Conservation (phyloP, 2,329 filamentous ascomycete genomes). For the Pseudogymnoascus sp. region DNA sequence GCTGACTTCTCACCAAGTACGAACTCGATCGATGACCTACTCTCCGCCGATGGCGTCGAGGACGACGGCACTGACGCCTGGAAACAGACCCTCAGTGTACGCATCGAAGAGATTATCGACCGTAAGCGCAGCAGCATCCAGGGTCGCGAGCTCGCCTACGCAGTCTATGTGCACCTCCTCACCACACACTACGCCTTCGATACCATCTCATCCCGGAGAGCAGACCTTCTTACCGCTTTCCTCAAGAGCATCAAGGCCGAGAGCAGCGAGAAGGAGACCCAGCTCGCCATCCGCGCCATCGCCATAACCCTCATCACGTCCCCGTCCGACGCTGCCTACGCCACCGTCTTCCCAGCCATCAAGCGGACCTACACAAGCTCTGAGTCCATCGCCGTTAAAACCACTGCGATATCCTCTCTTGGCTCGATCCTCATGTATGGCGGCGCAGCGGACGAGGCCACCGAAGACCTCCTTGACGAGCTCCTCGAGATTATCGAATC, state of each 20-base stretch:
- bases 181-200: conserved; percentile 56
- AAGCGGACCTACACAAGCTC: conserved; percentile 55
- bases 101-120: conserved; percentile 58
- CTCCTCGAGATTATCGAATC: conserved; percentile 61
- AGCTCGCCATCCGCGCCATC: conserved; percentile 49
- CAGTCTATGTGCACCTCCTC: conserved; percentile 50
- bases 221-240: conserved; percentile 53
- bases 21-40: conserved; percentile 45
- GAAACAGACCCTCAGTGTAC: conserved; percentile 49
- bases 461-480: conserved; percentile 57
- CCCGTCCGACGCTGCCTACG: conserved; percentile 54
- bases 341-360: conserved; percentile 46
- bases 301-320: conserved; percentile 57
- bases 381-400: conserved; percentile 49
- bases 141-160: conserved; percentile 54
- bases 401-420: conserved; percentile 59
- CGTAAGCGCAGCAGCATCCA: conserved; percentile 60
- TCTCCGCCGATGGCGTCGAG: conserved; percentile 39
- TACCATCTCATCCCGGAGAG: conserved; percentile 46
- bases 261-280: conserved; percentile 54
- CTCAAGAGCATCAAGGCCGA: conserved; percentile 57
- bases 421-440: conserved; percentile 57
- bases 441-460: conserved; percentile 55
- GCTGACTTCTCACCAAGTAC: conserved; percentile 25
- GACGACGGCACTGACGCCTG: conserved; percentile 45